Base-by-base conservation (phyloP, 78 protist genomes). In the Chrysochromulina tobinii region DNA sequence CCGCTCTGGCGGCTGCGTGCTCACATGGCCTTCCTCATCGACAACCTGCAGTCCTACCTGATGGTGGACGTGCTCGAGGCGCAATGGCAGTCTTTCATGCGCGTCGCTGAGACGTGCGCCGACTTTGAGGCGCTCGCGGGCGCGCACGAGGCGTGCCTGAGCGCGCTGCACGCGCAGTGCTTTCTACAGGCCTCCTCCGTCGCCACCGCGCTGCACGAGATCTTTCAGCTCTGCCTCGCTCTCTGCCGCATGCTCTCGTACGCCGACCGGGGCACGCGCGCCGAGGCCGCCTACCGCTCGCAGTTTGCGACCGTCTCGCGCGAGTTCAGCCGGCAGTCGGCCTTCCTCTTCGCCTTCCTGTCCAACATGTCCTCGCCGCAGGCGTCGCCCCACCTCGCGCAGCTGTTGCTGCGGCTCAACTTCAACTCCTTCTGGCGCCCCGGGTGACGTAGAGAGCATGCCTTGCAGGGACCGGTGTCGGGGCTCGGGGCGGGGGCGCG, bases 61-160 rank as follows among this genome's bases (percentile, higher is more conserved):
- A 67, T 58, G 14, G 89, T 57, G 8, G 89, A 84, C 69, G 89
- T 84, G 20, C 89, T 84, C 75, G 89, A 84, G 27, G 69, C 21
- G 59, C 48, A 23, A 15, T 61, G 66, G 66, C 75, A n/a, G 9
- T 3, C 17, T 7, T 69, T 84, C 2, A 3, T 2, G 15, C 55
- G 1, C 15, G 38, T 6, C 7, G 83, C 83, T 1, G 18, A 18
- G 84, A 27, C n/a, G 11, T 1, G n/a, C 11, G 9, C 25, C 18
- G 84, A 75, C 57, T 75, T 75, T n/a, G 84, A 75, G 84, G 27
- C 4, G 84, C 18, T 75, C 23, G n/a, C 59, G 48, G 4, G 15
- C n/a, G 23, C 23, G 15, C 84, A 75, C 57, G 84, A 38, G 8
- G 57, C 54, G 6, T 23, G 2, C 11, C 84, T 75, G 17, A 2